Conservation (phyloP, 345 rosid species). For the Ceriops tagal region DNA sequence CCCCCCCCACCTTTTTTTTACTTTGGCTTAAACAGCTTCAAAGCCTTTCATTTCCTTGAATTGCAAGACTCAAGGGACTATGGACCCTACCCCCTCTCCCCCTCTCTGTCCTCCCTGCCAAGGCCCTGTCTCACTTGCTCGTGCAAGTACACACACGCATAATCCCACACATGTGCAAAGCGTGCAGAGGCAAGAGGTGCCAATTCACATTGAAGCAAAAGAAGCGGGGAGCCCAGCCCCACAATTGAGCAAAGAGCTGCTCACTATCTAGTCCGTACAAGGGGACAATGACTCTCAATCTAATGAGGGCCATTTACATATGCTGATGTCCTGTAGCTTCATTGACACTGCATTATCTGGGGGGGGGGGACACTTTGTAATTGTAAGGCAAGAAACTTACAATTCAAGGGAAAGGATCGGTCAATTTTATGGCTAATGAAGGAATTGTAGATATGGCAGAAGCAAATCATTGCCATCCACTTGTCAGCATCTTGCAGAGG, state of each 20-base stretch:
- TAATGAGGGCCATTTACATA: constrained; percentile 29
- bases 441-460: not conserved
- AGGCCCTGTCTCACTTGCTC: not conserved
- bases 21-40: not conserved
- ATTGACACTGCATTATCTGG: constrained; percentile 33
- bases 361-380: constrained; percentile 20
- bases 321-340: constrained; percentile 19
- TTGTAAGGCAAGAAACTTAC: constrained; percentile 36
- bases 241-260: constrained; percentile 13
- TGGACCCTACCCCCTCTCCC: not conserved
- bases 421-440: constrained; percentile 13
- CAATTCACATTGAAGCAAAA: not conserved
- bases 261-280: constrained; percentile 37
- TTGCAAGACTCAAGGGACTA: constrained; percentile 22
- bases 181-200: not conserved
- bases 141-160: not conserved
- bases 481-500: constrained; percentile 15
- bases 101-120: not conserved
- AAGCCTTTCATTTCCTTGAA: constrained; percentile 21
- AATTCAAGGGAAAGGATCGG: constrained; percentile 11
- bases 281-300: constrained; percentile 34
- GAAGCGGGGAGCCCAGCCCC: constrained; percentile 5
- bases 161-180: not conserved
- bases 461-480: constrained; percentile 23
- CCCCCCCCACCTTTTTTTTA: not conserved